Conservation (phyloP, 768 basidiomycete genomes). For the Trametes elegans region DNA sequence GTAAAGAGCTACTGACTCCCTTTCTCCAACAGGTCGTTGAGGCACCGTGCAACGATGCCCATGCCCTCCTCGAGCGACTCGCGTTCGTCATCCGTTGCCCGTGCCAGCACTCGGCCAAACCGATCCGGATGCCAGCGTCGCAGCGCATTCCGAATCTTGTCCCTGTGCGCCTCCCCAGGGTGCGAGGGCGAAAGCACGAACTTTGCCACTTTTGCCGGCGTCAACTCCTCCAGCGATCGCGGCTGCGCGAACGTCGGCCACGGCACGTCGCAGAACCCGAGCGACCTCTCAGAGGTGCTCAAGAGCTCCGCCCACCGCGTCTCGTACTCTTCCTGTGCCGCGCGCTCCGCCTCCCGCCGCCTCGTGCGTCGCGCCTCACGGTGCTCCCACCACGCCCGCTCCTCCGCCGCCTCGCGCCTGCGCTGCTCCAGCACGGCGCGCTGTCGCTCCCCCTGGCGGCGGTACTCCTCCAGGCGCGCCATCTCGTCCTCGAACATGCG, state of each 20-base stretch:
- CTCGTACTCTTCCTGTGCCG: constrained; percentile 68
- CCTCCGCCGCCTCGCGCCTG: constrained; percentile 38
- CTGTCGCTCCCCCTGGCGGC: constrained; percentile 23
- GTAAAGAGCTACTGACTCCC: constrained; percentile 22
- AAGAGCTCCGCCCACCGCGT: constrained; percentile 55
- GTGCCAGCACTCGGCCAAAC: constrained; percentile 54
- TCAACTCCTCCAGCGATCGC: constrained; percentile 47
- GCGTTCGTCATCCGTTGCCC: constrained; percentile 53
- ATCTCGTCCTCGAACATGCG: constrained; percentile 26
- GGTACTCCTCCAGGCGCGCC: constrained; percentile 20
- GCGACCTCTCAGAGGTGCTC: constrained; percentile 38
- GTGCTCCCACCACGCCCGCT: constrained; percentile 31
- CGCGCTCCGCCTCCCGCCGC: constrained; percentile 43
- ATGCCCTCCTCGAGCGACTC: constrained; percentile 57
- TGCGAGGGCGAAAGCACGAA: constrained; percentile 70
- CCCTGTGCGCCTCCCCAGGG: constrained; percentile 59
- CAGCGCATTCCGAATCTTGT: constrained; percentile 63
- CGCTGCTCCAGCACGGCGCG: constrained; percentile 38
- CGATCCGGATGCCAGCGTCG: constrained; percentile 83
- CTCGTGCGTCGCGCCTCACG: constrained; percentile 43
- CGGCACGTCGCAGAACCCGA: constrained; percentile 63
- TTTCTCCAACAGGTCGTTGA: constrained; percentile 62
- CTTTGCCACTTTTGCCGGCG: constrained; percentile 46
- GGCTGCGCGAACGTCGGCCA: constrained; percentile 61
- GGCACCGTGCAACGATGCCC: constrained; percentile 60